Evolutionary conservation across 2,329 filamentous ascomycete genomes (phyloP).

Genomic region (Fusarium kyushuense): DNA sequence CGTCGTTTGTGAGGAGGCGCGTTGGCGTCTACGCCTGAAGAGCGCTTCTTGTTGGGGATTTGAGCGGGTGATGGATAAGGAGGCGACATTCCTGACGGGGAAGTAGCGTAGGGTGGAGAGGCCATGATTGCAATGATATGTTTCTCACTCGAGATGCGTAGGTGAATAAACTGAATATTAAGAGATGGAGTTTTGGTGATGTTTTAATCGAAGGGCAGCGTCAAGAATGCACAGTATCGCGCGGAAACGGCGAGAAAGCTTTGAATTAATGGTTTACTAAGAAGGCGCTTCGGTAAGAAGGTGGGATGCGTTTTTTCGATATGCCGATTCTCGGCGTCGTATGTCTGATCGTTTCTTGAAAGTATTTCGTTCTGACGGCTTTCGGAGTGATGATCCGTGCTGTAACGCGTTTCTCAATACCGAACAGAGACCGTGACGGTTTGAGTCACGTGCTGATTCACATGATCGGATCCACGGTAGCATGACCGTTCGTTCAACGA

Average conservation of each 20-base stretch:
- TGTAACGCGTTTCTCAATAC: constrained; percentile 27
- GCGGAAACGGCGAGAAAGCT: neutral
- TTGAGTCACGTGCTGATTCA: neutral
- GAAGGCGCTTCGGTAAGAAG: neutral
- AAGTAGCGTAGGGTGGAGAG: constrained; percentile 66
- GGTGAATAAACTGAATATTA: neutral
- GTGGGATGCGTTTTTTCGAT: constrained; percentile 21
- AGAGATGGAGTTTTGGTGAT: neutral
- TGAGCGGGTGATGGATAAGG: constrained; percentile 65
- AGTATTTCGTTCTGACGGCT: constrained; percentile 15
- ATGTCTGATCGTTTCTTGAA: neutral
- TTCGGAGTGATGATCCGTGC: constrained; percentile 33
- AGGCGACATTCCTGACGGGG: constrained; percentile 67
- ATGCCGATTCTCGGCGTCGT: constrained; percentile 10
- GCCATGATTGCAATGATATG: constrained; percentile 57
- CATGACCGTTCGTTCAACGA: constrained; percentile 6
- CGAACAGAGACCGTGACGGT: constrained; percentile 22
- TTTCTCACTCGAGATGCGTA: constrained; percentile 1
- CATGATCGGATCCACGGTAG: constrained; percentile 34
- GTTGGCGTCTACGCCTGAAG: constrained; percentile 65
- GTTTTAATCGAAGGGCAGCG: neutral
- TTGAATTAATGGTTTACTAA: neutral
- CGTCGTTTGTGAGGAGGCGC: constrained; percentile 72
- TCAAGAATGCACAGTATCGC: neutral
- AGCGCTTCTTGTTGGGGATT: constrained; percentile 69